Base-by-base conservation (phyloP, 176 grass and related monocot species). In the Cenchrus americanus region DNA sequence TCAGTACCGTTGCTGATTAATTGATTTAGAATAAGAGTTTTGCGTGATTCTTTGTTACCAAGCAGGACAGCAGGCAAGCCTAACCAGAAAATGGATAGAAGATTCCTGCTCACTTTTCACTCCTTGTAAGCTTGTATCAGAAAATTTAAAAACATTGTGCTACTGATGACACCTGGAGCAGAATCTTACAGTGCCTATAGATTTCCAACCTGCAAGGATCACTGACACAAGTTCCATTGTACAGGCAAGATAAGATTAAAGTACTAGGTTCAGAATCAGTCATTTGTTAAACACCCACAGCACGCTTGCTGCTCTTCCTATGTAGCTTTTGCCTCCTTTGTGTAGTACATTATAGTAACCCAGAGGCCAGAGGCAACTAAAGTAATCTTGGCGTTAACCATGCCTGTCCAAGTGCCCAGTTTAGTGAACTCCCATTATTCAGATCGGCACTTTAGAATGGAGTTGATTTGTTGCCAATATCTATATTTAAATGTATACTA, bases 101-200 rank as follows among this genome's bases (percentile, higher is more conserved):
- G 66, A 77, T 62, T 68, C 71, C 65, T 17, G 12, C 5, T 79
- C 61, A 44, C 80, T 68, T 90, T 90, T 79, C 23, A 86, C 59
- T 78, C 51, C 24, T 72, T 72, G 69, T 51, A 51, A 73, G 26
- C n/a, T 73, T n/a, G 41, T 11, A 67, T 42, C 57, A 60, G 57
- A 78, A 26, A 83, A 44, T 79, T 86, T 27, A 10, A 42, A 22
- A 67, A 52, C 10, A 62, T 11, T 11, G 49, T 83, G 66, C 27
- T 54, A 14, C 44, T 21, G 64, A 69, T 79, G 59, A 79, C 22
- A 79, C 74, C 74, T 79, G 79, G 60, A 83, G 74, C 67, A 69
- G 60, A 86, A 90, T 86, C 88, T 86, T 79, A 86, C 88, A 74
- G 84, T 47, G 41, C 75, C 49, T 46, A 66, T 69, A 83, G 74